These are phyloP conservation scores for Ceratocystis harringtonii DNA, from an alignment of 2,329 filamentous ascomycete species.

Conservation along the genomic window DNA sequence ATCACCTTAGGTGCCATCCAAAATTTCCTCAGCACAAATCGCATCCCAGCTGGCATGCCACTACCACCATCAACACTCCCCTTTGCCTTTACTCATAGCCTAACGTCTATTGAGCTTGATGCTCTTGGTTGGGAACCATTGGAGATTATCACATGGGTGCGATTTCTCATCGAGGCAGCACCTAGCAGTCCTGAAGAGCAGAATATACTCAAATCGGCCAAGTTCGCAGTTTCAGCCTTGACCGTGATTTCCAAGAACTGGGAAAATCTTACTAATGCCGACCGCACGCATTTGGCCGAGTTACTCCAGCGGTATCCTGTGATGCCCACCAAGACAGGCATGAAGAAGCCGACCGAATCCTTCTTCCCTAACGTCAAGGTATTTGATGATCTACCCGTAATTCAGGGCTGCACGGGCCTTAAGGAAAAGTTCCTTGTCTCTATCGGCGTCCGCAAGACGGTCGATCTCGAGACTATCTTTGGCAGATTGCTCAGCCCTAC, in stretches of 20 bases:
- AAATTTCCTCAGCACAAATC: slow-evolving; percentile 59
- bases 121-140: slow-evolving; percentile 76
- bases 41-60: slow-evolving; percentile 68
- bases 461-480: slow-evolving; percentile 89
- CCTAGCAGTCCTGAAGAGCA: slow-evolving; percentile 45
- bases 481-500: slow-evolving; percentile 56
- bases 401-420: slow-evolving; percentile 59
- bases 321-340: slow-evolving; percentile 80
- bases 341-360: slow-evolving; percentile 70
- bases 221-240: slow-evolving; percentile 64
- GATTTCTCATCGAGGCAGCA: slow-evolving; percentile 58
- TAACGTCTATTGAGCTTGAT: slow-evolving; percentile 53
- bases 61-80: slow-evolving; percentile 71
- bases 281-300: slow-evolving; percentile 11
- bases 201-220: slow-evolving; percentile 54
- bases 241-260: slow-evolving; percentile 75
- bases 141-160: slow-evolving; percentile 72
- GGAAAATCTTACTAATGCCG: slow-evolving; percentile 35
- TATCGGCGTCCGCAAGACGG: slow-evolving; percentile 83
- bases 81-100: slow-evolving; percentile 60
- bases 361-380: slow-evolving; percentile 91
- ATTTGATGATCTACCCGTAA: slow-evolving; percentile 80
- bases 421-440: slow-evolving; percentile 81
- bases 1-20: slow-evolving; percentile 63
- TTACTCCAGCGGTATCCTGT: slow-evolving; percentile 54